These are phyloP conservation scores for Talinum fruticosum DNA, from an alignment of 148 eudicot genomes.

Conservation along the genomic window DNA sequence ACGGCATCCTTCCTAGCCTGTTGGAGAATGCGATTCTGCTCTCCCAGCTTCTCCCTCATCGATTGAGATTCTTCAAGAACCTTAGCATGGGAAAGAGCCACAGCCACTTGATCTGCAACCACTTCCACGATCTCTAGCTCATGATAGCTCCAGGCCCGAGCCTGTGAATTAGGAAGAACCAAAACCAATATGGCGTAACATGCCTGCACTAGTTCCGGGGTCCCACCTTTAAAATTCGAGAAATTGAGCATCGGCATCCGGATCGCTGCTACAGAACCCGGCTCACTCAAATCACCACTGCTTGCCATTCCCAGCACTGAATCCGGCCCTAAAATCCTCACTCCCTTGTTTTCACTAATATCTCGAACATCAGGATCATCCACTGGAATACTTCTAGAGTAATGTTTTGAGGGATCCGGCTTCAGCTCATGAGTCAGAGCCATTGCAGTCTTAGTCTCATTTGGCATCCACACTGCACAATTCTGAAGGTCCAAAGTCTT, in stretches of 20 bases:
- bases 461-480: slow-evolving; percentile 97
- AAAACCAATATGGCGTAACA: slow-evolving; percentile 76
- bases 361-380: slow-evolving; percentile 58
- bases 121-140: slow-evolving; percentile 76
- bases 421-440: slow-evolving; percentile 60
- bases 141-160: slow-evolving; percentile 50
- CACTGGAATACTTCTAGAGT: slow-evolving; percentile 38
- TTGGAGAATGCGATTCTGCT: slow-evolving; percentile 65
- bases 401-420: slow-evolving; percentile 25
- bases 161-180: slow-evolving; percentile 55
- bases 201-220: slow-evolving; percentile 64
- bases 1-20: slow-evolving; percentile 73
- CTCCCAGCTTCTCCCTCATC: slow-evolving; percentile 64
- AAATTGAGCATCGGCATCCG: slow-evolving; percentile 79
- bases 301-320: slow-evolving; percentile 59
- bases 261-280: slow-evolving; percentile 74
- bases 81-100: slow-evolving; percentile 92
- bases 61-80: slow-evolving; percentile 81
- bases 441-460: slow-evolving; percentile 57
- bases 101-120: slow-evolving; percentile 94
- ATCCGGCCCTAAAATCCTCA: slow-evolving; percentile 50
- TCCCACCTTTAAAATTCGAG: slow-evolving; percentile 80
- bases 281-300: slow-evolving; percentile 44
- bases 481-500: slow-evolving; percentile 68
- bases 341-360: slow-evolving; percentile 49